Base-by-base conservation (phyloP, 1,284 basidiomycete species). In the Taiwanofungus camphoratus region DNA sequence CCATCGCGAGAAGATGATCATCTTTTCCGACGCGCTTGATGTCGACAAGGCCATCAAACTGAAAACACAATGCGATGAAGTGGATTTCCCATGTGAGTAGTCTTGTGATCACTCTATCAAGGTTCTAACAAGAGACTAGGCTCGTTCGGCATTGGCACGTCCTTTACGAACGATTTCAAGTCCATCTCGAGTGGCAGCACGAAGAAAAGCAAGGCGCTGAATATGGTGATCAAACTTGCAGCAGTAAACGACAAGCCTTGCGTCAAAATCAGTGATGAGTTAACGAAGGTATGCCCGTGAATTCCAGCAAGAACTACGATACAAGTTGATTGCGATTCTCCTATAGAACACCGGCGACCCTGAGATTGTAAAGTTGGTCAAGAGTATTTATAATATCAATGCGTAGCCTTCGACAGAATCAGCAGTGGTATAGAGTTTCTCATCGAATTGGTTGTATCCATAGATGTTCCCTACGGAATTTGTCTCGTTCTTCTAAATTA, bases 211-310 rank as follows among this genome's bases (percentile, higher is more conserved):
- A 88, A 82, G 58, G 78, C 91, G 19, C 67, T 96, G 50, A 95
- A 94, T 57, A 96, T 96, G 61, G 92, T 96, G 31, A 92, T 95
- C 67, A 96, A 96, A 65, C 71, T 97, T 5, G 75, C 78, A 23
- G 74, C 77, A 36, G 82, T 94, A 11, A 71, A 90, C 54, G 76
- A 74, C 9, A 71, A 72, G 47, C 79, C 81, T 1, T 94, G 91
- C 53, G 79, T 97, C 51, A 97, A 97, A 66, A 81, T 97, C 52
- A 92, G 89, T 48, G 94, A 96, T 62, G 92, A 96, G 55, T 63
- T 86, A 46, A 82, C 71, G 5, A 96, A 95, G 78, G 92, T 88
- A 45, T 26, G 56, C 29, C 29, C 6, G 16, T 35, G 46, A 34
- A 22, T 29, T n/a, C 7, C 20, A 13, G 16, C 1, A 26, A 16